Evolutionary conservation across 768 basidiomycete species (phyloP), one percentile per base, ranked within the genome.

Genomic region (Pleurotus eryngii): DNA sequence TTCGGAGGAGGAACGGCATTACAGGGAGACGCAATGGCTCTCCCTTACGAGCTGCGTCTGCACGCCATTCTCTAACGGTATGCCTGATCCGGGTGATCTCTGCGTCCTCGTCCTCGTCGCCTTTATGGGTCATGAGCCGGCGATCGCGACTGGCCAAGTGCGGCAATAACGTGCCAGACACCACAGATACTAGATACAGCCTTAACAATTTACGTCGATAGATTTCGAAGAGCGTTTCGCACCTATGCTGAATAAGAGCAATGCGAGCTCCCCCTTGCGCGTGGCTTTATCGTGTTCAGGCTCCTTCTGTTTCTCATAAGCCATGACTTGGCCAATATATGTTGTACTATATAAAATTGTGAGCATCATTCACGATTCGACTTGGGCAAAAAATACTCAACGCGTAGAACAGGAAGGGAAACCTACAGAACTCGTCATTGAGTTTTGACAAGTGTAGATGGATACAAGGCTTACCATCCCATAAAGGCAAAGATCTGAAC

Each of bases 401-500:
- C 89, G 91, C 83, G 64, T 93, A 95, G 72, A 98, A 97, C 40
- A 97, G 76, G 76, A 95, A 98, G 1, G 95, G 95, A 67, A 98
- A 98, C 92, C 90, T 89, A 45, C 11, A 12, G 46, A 53, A 18
- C 63, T 51, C 48, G 64, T 40, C 42, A 56, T 39, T 5, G 18
- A n/a, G 26, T 43, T 4, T 5, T 48, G 30, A 15, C 26, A 8
- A 20, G 45, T 48, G 22, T 43, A 55, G 18, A 38, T 24, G 15
- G 48, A 46, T 11, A 17, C 45, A 35, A 35, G 20, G 73, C 84
- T 26, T 63, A 89, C 92, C 95, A 98, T 62, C 92, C 94, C 92
- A 96, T 96, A 69, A 96, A 98, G 2, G 95, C 95, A 67, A 92
- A 95, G 15, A 98, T 72, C 66, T 98, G 95, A 3, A 97, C 95